A percentile compares a stretch with the other conserved stretches of the same genome.
These are phyloP conservation scores for Domatiomyces catenatus DNA, from an alignment of 2,329 filamentous ascomycete genomes.

Conservation along the genomic window DNA sequence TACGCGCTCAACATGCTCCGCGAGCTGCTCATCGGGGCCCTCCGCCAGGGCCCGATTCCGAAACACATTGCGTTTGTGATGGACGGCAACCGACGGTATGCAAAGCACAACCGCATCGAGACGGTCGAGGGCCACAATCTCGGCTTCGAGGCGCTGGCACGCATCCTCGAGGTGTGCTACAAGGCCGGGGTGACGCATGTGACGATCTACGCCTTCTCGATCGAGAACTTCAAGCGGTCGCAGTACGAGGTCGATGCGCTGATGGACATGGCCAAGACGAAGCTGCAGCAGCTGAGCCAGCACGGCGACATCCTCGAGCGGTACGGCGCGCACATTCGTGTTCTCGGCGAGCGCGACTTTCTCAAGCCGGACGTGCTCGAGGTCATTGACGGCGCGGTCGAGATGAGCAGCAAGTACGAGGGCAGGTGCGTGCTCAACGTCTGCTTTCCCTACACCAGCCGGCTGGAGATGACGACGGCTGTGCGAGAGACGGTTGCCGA, in stretches of 20 bases:
- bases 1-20: slow-evolving; percentile 67
- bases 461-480: slow-evolving; percentile 85
- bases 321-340: slow-evolving; percentile 74
- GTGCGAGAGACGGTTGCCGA: slow-evolving; percentile 77
- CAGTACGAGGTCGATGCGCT: slow-evolving; percentile 92
- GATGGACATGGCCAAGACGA: slow-evolving; percentile 96
- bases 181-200: slow-evolving; percentile 93
- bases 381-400: slow-evolving; percentile 71
- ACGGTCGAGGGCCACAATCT: slow-evolving; percentile 91
- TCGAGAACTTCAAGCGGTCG: slow-evolving; percentile 96
- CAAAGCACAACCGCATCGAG: slow-evolving; percentile 78
- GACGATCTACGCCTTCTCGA: slow-evolving; percentile 95
- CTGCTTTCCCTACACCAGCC: slow-evolving; percentile 92
- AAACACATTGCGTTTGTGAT: slow-evolving; percentile 98
- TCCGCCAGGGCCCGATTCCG: slow-evolving; percentile 81
- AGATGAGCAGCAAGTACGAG: slow-evolving; percentile 67
- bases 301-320: slow-evolving; percentile 86
- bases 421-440: slow-evolving; percentile 72
- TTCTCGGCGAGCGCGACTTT: slow-evolving; percentile 70
- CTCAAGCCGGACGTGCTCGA: slow-evolving; percentile 77
- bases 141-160: slow-evolving; percentile 82
- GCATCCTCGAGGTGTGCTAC: slow-evolving; percentile 96
- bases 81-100: slow-evolving; percentile 94
- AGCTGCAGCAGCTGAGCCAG: slow-evolving; percentile 77
- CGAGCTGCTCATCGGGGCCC: slow-evolving; percentile 71